Conservation (phyloP, 805 yeast genomes). For the Zygosaccharomyces bisporus region DNA sequence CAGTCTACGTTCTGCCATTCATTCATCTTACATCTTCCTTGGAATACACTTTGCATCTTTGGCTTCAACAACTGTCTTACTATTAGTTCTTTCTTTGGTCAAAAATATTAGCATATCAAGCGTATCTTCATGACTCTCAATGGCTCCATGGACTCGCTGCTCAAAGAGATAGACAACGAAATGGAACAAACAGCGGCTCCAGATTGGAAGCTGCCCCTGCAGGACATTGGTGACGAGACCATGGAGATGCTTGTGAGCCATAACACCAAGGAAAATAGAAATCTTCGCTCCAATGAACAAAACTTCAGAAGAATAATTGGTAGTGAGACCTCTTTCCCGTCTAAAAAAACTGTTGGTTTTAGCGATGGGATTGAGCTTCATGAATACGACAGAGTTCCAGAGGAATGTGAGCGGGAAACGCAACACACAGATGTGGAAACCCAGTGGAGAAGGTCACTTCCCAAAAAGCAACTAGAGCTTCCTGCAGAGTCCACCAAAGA, state of each 20-base stretch:
- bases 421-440: conserved; percentile 4
- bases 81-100: neutral
- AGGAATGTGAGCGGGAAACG: neutral
- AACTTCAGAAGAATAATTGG: neutral
- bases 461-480: neutral
- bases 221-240: conserved; percentile 34
- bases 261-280: conserved; percentile 21
- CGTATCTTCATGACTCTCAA: conserved; percentile 2
- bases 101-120: neutral
- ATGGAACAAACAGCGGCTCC: conserved; percentile 19
- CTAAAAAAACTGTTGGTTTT: conserved; percentile 18
- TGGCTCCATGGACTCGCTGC: conserved; percentile 29
- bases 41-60: neutral
- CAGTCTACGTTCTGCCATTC: too few species aligned
- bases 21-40: too few species aligned
- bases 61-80: neutral
- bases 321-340: conserved; percentile 1
- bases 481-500: neutral
- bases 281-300: neutral
- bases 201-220: conserved; percentile 25
- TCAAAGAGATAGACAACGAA: conserved; percentile 33
- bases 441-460: conserved; percentile 11
- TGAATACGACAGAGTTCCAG: conserved; percentile 14
- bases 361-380: conserved; percentile 20
- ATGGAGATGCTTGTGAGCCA: conserved; percentile 32